phyloP scores from a whole-genome alignment of 2,329 filamentous ascomycete genomes.

The Epichloe gansuensis region DNA sequence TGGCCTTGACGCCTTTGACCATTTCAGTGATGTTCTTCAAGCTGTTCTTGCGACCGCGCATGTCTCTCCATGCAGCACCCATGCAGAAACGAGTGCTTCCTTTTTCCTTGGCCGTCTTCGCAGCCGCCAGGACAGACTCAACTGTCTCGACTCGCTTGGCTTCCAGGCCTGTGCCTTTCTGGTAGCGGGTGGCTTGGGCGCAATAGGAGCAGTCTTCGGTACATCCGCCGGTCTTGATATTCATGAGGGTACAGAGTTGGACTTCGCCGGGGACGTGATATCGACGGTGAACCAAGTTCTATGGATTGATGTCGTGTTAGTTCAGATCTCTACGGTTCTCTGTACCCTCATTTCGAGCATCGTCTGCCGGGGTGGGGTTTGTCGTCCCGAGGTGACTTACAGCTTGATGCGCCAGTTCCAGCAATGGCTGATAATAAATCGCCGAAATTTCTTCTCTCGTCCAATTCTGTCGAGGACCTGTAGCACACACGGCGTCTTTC shows the following conservation, averaged over 20 bases:
- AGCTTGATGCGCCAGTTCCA: constrained; percentile 64
- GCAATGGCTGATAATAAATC: constrained; percentile 70
- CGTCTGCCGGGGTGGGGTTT: too few species aligned
- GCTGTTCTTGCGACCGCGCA: constrained; percentile 77
- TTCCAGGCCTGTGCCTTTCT: constrained; percentile 62
- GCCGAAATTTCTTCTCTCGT: constrained; percentile 67
- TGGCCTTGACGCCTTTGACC: constrained; percentile 64
- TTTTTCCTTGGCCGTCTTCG: constrained; percentile 64
- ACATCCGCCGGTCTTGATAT: constrained; percentile 90
- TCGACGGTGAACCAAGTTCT: constrained; percentile 68
- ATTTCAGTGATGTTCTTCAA: constrained; percentile 77
- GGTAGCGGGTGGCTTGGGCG: constrained; percentile 73
- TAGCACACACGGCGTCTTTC: constrained; percentile 44
- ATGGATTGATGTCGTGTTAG: constrained; percentile 6
- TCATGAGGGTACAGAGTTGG: constrained; percentile 90
- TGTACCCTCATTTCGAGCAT: neutral
- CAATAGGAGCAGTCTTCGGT: constrained; percentile 91
- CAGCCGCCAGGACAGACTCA: constrained; percentile 67
- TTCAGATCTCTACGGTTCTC: neutral
- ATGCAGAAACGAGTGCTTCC: constrained; percentile 90
- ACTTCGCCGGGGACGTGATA: constrained; percentile 77
- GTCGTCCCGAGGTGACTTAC: constrained; percentile 30
- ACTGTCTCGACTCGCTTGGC: constrained; percentile 70
- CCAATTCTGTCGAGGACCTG: constrained; percentile 58
- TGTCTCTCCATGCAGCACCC: constrained; percentile 88